Evolutionary conservation across 1,284 basidiomycete genomes (phyloP), one percentile per base, ranked within the genome.

Genomic region (Sanghuangporus sanghuang): DNA sequence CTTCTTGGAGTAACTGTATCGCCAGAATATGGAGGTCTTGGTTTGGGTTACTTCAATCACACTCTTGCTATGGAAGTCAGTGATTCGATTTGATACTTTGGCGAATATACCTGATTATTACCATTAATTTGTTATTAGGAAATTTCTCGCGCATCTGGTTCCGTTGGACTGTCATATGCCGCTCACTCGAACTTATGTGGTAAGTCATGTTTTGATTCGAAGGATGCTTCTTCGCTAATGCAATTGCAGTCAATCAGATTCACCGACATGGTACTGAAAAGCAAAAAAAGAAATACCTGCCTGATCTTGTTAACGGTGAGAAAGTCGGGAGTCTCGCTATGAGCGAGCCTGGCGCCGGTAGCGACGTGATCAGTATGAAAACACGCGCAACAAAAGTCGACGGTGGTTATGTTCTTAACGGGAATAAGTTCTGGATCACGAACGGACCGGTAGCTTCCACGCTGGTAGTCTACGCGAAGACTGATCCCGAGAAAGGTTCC

Each of bases 381-480:
- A 79, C 95, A 57, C 85, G 82, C 61, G 95, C 94, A 16, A 86
- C 88, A 66, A 90, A 89, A 75, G 81, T 90, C 40, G 79, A 85
- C 18, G 90, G 86, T 46, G 86, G 89, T 49, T 97, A 86, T 79
- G 78, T 82, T 64, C 74, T 97, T 68, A 96, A 93, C 70, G 95
- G 95, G 1, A 93, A 87, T 70, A 98, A 97, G 75, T 94, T 95
- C 77, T 97, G 95, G 94, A 98, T 98, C 73, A 98, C 96, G 36
- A 98, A 98, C 73, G 94, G 95, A 3, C 93, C 95, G 1, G 80
- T 88, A 32, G 92, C 96, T 1, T 91, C 89, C 11, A 97, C 94
- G 0, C 82, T 97, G 35, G 88, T 98, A 21, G 93, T 98, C 5
- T 98, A 98, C 74, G 95, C 95, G 16, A 96, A 96, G 77, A 94